Evolutionary conservation across 345 rosid genomes (phyloP), one percentile per base, ranked within the genome.

Genomic region (Brassica napus): DNA sequence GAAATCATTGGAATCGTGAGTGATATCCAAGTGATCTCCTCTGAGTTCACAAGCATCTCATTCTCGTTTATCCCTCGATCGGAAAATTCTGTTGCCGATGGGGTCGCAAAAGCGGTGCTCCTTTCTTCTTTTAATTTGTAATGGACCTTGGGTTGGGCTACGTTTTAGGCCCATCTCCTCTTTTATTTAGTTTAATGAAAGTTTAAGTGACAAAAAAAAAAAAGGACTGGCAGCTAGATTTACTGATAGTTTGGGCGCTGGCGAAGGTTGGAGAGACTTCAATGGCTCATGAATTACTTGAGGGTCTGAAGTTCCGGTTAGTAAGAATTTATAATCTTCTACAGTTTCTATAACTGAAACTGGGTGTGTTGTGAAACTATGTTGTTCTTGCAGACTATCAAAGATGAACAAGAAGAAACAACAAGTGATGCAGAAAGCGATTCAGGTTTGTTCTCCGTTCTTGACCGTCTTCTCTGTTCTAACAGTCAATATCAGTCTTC

Each of bases 171-270:
- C 31, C 31, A 28, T 28, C 31, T 28, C 31, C 31, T 28, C 31
- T 28, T 28, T 28, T 3, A 2, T 28, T 28, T 28, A 18, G 18
- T 3, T 28, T 28, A 28, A 28, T 28, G 31, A 28, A 28, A 28
- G 31, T 28, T 28, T 28, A 28, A 28, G 2, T 3, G 3, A 3
- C 3, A 3, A 28, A 2, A 28, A 28, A 28, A 28, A 28, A 28
- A 28, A 28, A 28, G 18, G 18, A 18, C 18, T 94, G 92, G 95
- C 94, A 88, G 77, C 84, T 94, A 14, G 94, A 94, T 84, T 66
- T 92, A 86, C 84, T 92, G 85, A 90, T 85, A 73, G 58, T 87
- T 71, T 90, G 98, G 98, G 97, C 93, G 67, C 84, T 94, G 80
- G 87, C 94, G 11, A 77, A 82, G 68, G 81, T 85, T 37, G 91